Base-by-base conservation (phyloP, 164 flowering plant genomes). In the Magnolia sinica region DNA sequence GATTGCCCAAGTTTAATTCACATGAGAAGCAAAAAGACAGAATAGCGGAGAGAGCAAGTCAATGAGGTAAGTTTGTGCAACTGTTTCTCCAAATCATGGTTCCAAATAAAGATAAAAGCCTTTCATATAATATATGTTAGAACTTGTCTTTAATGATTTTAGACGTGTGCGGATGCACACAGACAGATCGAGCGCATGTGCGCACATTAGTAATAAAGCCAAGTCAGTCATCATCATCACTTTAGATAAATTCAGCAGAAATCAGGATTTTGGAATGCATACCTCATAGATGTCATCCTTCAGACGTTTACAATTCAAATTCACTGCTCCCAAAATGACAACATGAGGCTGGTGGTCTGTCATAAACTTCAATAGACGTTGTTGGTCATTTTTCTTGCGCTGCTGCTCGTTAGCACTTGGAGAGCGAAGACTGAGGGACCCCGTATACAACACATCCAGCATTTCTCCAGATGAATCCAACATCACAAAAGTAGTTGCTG, bases 201-300 rank as follows among this genome's bases (percentile, higher is more conserved):
- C 7, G 7, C 45, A 37, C 45, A 37, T 37, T 37, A 37, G 45
- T 37, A 37, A 37, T 37, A 3, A 37, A 37, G 45, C 45, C 45
- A 37, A 37, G 6, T 37, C 45, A 37, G 45, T 37, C 45, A 37
- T 37, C 45, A 37, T 37, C 45, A 37, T 37, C 45, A 37, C 45
- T 37, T 37, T 5, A 37, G 45, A 37, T 37, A 37, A 37, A 37
- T 5, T 37, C 45, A 37, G 7, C 61, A 55, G 61, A 55, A 55
- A 55, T 55, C 45, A 37, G 45, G 45, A 37, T 37, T 37, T 37
- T 37, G 45, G 45, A 37, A 2, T 37, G 45, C 45, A 76, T 68
- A 96, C 99, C 95, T 96, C 99, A 85, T 86, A 94, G 31, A 96
- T 90, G 79, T 92, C 97, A 70, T 92, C 97, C 85, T 92, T 96